phyloP scores from a whole-genome alignment of 768 basidiomycete genomes.

The Epithele typhae region DNA sequence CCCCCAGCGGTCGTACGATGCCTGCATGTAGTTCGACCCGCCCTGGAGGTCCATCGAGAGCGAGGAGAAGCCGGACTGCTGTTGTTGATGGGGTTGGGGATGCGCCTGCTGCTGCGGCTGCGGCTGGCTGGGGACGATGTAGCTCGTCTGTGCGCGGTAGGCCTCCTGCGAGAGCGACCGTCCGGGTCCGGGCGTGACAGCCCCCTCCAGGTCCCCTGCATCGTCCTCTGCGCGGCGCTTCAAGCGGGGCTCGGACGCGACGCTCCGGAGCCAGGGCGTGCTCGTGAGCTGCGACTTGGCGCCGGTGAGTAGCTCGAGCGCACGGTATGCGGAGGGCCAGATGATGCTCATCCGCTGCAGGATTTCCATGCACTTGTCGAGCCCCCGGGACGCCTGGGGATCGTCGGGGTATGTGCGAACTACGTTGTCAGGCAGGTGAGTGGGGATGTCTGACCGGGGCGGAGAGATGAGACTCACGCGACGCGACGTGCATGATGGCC shows the following conservation, averaged over 20 bases:
- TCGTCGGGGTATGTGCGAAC: conserved; percentile 64
- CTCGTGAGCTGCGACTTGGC: conserved; percentile 38
- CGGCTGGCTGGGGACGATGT: conserved; percentile 10
- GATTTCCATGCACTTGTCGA: conserved; percentile 63
- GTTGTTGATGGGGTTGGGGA: neutral
- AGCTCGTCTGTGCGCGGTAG: conserved; percentile 17
- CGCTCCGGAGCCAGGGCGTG: conserved; percentile 2
- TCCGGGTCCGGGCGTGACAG: conserved; percentile 2
- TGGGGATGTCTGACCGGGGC: neutral
- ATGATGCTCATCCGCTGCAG: conserved; percentile 60
- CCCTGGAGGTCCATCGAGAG: conserved; percentile 14
- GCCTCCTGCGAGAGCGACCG: conserved; percentile 10
- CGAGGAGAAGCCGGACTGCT: conserved; percentile 3
- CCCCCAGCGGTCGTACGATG: conserved; percentile 51
- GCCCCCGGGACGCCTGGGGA: conserved; percentile 62
- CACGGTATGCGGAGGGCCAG: conserved; percentile 77
- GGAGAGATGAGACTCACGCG: conserved; percentile 34
- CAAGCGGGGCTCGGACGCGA: conserved; percentile 30
- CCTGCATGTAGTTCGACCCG: conserved; percentile 21
- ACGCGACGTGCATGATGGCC: conserved; percentile 74
- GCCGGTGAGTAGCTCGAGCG: conserved; percentile 66
- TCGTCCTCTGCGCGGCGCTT: conserved; percentile 60
- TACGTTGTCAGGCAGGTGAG: conserved; percentile 17
- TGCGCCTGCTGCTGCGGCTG: conserved; percentile 3
- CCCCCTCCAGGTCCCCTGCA: conserved; percentile 15